Evolutionary conservation across 805 yeast genomes (phyloP).

Genomic region (Candida insectalens): DNA sequence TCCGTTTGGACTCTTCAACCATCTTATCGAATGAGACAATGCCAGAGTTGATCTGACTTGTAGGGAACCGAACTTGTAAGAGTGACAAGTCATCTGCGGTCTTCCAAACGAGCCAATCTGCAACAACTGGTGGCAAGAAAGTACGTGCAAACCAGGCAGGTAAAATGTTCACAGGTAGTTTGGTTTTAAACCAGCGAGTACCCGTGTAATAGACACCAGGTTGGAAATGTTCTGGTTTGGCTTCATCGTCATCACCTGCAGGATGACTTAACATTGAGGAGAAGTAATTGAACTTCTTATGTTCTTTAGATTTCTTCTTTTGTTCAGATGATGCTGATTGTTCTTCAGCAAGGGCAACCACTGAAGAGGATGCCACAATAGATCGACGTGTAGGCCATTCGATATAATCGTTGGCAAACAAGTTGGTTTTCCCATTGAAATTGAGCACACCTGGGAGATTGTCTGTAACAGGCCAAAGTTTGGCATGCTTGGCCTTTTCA

Average conservation of each 20-base stretch:
- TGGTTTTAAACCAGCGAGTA: not conserved
- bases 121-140: not conserved
- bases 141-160: slow-evolving; percentile 2
- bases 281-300: not conserved
- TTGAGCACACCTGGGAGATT: slow-evolving; percentile 9
- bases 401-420: slow-evolving; percentile 5
- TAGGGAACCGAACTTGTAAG: slow-evolving; percentile 1
- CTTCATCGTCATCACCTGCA: not conserved
- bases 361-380: not conserved
- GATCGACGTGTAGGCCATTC: slow-evolving; percentile 13
- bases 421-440: slow-evolving; percentile 10
- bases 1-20: slow-evolving; percentile 7
- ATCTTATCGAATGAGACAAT: no score
- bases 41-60: slow-evolving; percentile 1
- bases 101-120: not conserved
- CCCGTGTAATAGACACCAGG: slow-evolving; percentile 2
- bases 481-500: slow-evolving; percentile 9
- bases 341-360: not conserved
- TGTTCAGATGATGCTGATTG: not conserved
- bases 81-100: not conserved
- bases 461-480: slow-evolving; percentile 20
- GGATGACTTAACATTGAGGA: not conserved
- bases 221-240: not conserved
- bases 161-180: slow-evolving; percentile 1
- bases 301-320: not conserved